A percentile compares a stretch with the other conserved stretches of the same genome.
Evolutionary conservation across 352 stramenopile genomes (phyloP).

Genomic region (Phytophthora aleatoria): DNA sequence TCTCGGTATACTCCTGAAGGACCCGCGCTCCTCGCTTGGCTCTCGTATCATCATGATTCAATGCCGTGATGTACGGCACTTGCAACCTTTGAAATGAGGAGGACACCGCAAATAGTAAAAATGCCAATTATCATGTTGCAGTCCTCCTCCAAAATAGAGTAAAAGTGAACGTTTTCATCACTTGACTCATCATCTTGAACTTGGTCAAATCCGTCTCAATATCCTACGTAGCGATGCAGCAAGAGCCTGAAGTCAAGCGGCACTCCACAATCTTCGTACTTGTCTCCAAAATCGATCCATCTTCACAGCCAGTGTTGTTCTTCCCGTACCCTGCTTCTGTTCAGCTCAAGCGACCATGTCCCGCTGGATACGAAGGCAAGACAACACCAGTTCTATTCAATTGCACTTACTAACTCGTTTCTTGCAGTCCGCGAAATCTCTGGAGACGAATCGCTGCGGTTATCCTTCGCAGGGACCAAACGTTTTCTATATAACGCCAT

Average conservation of each 20-base stretch:
- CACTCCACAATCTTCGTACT: conserved; percentile 47
- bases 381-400: no score
- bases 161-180: conserved; percentile 4
- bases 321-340: conserved; percentile 62
- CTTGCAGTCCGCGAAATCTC: conserved; percentile 42
- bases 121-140: conserved; percentile 6
- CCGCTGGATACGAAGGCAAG: conserved; percentile 65
- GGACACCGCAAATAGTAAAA: conserved; percentile 29
- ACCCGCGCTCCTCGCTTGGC: conserved; percentile 16
- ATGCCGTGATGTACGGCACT: conserved; percentile 4
- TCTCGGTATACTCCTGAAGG: conserved; percentile 11
- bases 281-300: conserved; percentile 53
- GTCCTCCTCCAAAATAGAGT: conserved; percentile 14
- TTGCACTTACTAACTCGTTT: conserved; percentile 1
- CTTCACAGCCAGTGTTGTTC: conserved; percentile 48
- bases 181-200: neutral
- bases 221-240: conserved; percentile 13
- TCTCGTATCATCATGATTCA: conserved; percentile 25
- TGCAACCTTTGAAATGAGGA: conserved; percentile 10
- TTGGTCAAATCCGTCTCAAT: neutral
- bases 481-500: conserved; percentile 85
- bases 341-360: conserved; percentile 48
- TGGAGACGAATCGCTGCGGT: conserved; percentile 26
- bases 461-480: conserved; percentile 67
- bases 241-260: conserved; percentile 29